phyloP scores from a whole-genome alignment of 352 stramenopile genomes.

The Phytophthora palmivora region DNA sequence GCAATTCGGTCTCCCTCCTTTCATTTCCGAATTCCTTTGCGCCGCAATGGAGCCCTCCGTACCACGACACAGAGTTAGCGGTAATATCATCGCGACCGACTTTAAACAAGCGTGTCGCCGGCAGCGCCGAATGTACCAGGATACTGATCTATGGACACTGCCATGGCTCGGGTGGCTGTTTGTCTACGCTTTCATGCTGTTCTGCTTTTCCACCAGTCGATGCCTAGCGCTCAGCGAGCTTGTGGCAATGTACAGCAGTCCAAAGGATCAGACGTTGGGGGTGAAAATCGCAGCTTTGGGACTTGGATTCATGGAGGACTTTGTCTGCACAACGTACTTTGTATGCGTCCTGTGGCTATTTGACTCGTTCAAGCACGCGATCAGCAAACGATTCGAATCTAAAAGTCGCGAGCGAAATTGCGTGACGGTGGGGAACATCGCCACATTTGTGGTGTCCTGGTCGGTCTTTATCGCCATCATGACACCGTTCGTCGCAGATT shows the following conservation, averaged over 20 bases:
- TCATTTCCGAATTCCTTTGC: background rate
- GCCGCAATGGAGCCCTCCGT: no score
- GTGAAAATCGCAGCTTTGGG: conserved; percentile 21
- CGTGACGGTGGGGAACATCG: background rate
- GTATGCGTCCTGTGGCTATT: conserved; percentile 22
- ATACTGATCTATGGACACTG: background rate
- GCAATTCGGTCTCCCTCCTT: background rate
- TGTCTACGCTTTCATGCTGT: conserved; percentile 17
- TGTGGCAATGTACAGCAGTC: conserved; percentile 23
- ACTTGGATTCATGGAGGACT: conserved; percentile 32
- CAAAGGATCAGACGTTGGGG: background rate
- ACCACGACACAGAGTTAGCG: background rate
- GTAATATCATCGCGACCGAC: background rate
- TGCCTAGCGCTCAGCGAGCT: conserved; percentile 12
- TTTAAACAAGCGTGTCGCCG: background rate
- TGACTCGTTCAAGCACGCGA: conserved; percentile 8
- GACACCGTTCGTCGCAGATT: conserved; percentile 39
- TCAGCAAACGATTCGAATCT: background rate
- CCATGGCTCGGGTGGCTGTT: conserved; percentile 25
- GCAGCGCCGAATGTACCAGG: background rate
- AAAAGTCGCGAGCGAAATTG: conserved; percentile 3
- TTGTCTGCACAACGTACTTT: conserved; percentile 39
- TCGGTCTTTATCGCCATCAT: conserved; percentile 35
- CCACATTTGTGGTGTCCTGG: conserved; percentile 24
- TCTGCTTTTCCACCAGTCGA: conserved; percentile 26